These are phyloP conservation scores for Sporothrix variecibatus DNA, from an alignment of 2,329 filamentous ascomycete species.

Conservation along the genomic window DNA sequence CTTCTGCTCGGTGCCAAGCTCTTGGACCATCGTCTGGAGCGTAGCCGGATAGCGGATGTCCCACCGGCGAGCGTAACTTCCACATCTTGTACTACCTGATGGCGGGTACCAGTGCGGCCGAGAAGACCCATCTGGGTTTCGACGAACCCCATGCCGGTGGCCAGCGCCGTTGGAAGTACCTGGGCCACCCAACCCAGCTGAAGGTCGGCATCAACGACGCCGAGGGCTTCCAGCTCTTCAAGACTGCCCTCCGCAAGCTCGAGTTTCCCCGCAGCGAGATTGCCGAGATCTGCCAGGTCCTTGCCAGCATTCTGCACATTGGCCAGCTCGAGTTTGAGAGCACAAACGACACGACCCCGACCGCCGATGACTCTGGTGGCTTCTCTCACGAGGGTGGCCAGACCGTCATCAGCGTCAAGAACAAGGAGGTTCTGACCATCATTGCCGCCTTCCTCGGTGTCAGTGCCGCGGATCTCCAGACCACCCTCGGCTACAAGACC, in stretches of 20 bases:
- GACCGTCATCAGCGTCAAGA: conserved; percentile 82
- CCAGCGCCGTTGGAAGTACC: conserved; percentile 89
- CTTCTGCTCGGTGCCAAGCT: conserved; percentile 92
- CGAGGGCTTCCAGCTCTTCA: conserved; percentile 96
- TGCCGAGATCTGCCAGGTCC: conserved; percentile 92
- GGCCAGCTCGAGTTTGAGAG: conserved; percentile 93
- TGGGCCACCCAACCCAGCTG: conserved; percentile 93
- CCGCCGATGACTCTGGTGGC: conserved; percentile 88
- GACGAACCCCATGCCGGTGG: conserved; percentile 51
- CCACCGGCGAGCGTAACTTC: conserved; percentile 94
- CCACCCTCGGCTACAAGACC: conserved; percentile 89
- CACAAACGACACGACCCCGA: conserved; percentile 73
- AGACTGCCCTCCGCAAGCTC: conserved; percentile 88
- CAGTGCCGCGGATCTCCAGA: conserved; percentile 76
- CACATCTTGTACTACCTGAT: conserved; percentile 95
- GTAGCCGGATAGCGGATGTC: conserved; percentile 86
- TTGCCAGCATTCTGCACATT: conserved; percentile 94
- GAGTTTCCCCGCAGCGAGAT: conserved; percentile 94
- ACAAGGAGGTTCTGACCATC: conserved; percentile 83
- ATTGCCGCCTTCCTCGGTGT: conserved; percentile 95
- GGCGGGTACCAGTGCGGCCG: conserved; percentile 84
- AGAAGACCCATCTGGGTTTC: conserved; percentile 79
- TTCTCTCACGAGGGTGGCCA: conserved; percentile 95
- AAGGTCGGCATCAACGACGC: conserved; percentile 96
- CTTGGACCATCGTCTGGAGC: conserved; percentile 87